Evolutionary conservation across 2,329 filamentous ascomycete species (phyloP), one percentile per base, ranked within the genome.

Genomic region (Fusarium mundagurra): DNA sequence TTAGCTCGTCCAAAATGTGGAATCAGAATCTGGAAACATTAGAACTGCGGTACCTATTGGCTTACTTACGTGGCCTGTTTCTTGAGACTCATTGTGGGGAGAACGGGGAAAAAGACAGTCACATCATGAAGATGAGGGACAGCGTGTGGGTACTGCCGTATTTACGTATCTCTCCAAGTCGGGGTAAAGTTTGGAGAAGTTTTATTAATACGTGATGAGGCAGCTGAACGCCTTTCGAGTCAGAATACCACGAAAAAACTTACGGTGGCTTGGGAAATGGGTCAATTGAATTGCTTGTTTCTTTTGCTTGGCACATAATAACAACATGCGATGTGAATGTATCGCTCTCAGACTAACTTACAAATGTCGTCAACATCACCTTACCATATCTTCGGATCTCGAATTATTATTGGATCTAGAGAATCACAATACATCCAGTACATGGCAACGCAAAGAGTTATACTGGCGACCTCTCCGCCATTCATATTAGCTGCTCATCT

Each of bases 131-230:
- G 33, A 64, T 64, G 61, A 63, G 58, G 70, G 61, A 75, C 61
- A 51, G 27, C 31, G 62, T 53, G 69, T 55, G 68, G 64, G 45
- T 64, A 71, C 43, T 22, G 41, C 39, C 43, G 38, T 34, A 48
- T 47, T 29, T 53, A 53, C 57, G 44, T 60, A 54, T 60, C 63
- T 45, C 50, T 69, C 44, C 53, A 64, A 63, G 59, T 68, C 69
- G 73, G 64, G 61, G 67, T 74, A 76, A 69, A 38, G 53, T 63
- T 66, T 74, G 67, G 72, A 67, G 69, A 70, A 61, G 50, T 61
- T 67, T 67, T 39, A 34, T 24, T 24, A n/a, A 16, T 34, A 61
- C 33, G 27, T 31, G 48, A 44, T 34, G 34, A 68, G 36, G 39
- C 33, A 55, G 10, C 29, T 45, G 29, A 36, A 33, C 16, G 11